Base-by-base conservation (phyloP, 2,329 filamentous ascomycete species). In the Ophiostoma himal-ulmi region DNA sequence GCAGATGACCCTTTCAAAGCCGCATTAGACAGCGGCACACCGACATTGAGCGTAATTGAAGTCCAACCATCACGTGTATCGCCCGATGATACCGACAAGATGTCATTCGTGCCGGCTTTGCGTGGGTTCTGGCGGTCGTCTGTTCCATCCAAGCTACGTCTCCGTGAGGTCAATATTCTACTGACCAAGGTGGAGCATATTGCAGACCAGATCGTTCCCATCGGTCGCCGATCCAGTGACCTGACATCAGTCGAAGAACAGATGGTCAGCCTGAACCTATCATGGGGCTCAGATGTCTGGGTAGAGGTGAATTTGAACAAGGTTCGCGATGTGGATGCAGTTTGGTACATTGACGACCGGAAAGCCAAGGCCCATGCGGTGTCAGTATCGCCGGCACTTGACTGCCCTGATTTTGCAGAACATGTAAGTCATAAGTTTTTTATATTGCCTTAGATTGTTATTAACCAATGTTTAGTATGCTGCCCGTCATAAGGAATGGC, bases 401-500 rank as follows among this genome's bases (percentile, higher is more conserved):
- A 84, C 52, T 99, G 95, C 76, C 86, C 89, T 0, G 80, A 90
- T 68, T 96, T 98, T 79, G 78, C 95, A 73, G 94, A 96, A 80
- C 95, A 99, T 78, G 91, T 93, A 82, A 84, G 91, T 85, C 5
- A 34, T 62, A 20, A 13, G 6, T 22, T 48, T 11, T 65, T 17
- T 8, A 2, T 26, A 14, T 41, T 34, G 52, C n/a, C 34, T 37
- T 36, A 14, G 8, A 0, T 20, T 11, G 17, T 34, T 39, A 13
- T 39, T 67, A 44, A 67, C 65, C 7, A 17, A 5, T 26, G 11
- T 57, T 13, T 48, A 67, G 65, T 67, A 44, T n/a, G 91, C 93
- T 73, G 96, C 97, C 91, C 92, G 94, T 76, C 93, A 99, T 77
- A 93, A 97, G 77, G 92, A 97, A 80, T 98, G 94, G 93, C 85